Base-by-base conservation (phyloP, 768 basidiomycete genomes). In the Trametes cinnabarina region DNA sequence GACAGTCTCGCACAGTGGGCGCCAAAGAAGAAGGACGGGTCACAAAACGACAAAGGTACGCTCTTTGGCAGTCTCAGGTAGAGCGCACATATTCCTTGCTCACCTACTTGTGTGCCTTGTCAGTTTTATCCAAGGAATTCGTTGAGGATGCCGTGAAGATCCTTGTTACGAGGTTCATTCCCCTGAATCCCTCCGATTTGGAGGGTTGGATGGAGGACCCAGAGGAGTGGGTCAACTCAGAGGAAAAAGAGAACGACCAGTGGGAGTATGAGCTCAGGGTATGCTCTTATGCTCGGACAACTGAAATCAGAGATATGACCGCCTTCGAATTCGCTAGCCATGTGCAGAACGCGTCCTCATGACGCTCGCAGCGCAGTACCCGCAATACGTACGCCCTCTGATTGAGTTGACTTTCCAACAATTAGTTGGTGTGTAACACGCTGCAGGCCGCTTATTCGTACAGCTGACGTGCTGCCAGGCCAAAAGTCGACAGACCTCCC, bases 211-310 rank as follows among this genome's bases (percentile, higher is more conserved):
- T 87, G 73, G 79, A 81, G 15, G 92, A 95, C 68, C 94, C 95
- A 0, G 96, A 99, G 75, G 92, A 95, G 65, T 99, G 94, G 92
- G 82, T 96, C 11, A 91, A 92, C 58, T 72, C 84, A 10, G 94
- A 98, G 71, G 92, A 93, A 57, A 87, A 86, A 62, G 93, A 94
- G 62, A 90, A 85, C 41, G 94, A 95, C 37, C 85, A 90, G 56
- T 98, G 95, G 94, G 88, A 94, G 65, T 98, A 82, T 66, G 93
- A 96, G 65, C 83, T 97, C 58, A 81, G 96, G 62, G 94, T 96
- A 66, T 26, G 87, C 58, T 43, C n/a, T 42, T 40, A 55, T 57
- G 22, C n/a, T 20, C 30, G 22, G 17, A 41, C 26, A 43, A n/a
- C 28, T 46, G 14, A 2, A 37, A 54, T 57, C 15, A 39, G 25